These are phyloP conservation scores for Mortierella sp. DNA, from an alignment of 371 early-diverging fungal genomes.

Conservation along the genomic window DNA sequence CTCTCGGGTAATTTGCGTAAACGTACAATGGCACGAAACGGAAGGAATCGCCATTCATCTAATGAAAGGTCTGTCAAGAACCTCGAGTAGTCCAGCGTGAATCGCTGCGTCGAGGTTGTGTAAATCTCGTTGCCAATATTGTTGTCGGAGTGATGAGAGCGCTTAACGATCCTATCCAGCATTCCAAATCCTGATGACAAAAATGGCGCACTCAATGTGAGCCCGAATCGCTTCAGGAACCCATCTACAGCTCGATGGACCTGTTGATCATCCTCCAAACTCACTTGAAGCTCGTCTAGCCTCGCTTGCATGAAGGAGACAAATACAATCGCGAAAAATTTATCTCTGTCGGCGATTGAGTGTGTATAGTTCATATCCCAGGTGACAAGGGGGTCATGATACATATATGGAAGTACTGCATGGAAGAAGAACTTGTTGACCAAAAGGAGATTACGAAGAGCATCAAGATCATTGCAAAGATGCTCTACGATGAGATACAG, in stretches of 20 bases:
- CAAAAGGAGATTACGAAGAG: constrained; percentile 9
- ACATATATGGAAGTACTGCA: constrained; percentile 12
- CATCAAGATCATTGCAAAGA: constrained; percentile 1
- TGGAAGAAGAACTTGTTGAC: constrained; percentile 28
- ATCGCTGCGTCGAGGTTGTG: not conserved
- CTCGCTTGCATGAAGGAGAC: not conserved
- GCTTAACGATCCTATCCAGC: not conserved
- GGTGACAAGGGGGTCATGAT: not conserved
- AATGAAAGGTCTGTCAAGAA: not conserved
- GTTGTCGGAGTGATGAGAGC: not conserved
- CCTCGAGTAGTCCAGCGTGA: not conserved
- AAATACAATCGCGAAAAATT: not conserved
- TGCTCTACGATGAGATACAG: constrained; percentile 13
- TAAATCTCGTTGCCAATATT: not conserved
- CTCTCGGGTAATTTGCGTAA: not conserved
- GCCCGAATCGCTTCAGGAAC: not conserved
- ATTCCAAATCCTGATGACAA: not conserved
- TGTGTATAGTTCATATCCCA: not conserved
- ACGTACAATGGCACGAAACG: not conserved
- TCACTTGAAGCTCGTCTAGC: not conserved
- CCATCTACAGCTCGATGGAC: not conserved
- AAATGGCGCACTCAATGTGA: not conserved
- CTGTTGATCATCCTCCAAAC: not conserved
- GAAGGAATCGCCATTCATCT: not conserved
- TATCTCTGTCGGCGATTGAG: not conserved